phyloP scores from a whole-genome alignment of 495 filamentous ascomycete genomes.

The Daldinia loculata region DNA sequence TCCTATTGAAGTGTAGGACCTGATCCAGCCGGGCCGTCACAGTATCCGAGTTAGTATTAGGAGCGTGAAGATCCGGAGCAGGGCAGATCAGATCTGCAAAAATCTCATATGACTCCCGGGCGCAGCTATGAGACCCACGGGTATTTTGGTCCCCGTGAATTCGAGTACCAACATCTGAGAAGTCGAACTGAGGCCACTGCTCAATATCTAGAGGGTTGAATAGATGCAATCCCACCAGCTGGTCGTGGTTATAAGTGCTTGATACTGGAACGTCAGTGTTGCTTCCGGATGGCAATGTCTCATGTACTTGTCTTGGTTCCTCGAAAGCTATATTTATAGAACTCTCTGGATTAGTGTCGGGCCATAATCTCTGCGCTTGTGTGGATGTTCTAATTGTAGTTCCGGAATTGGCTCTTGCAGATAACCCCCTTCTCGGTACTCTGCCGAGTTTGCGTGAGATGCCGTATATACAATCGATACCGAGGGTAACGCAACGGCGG shows the following conservation, averaged over 20 bases:
- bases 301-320: not conserved
- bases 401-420: not conserved
- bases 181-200: not conserved
- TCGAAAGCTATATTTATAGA: not conserved
- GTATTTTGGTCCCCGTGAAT: not conserved
- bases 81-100: not conserved
- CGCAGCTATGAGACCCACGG: not conserved
- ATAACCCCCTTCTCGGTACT: not conserved
- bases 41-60: not conserved
- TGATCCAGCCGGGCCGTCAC: not conserved
- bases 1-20: not conserved
- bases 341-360: not conserved
- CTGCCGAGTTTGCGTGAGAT: not conserved
- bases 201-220: not conserved
- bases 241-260: not conserved
- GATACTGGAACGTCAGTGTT: not conserved
- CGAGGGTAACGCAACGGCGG: not conserved
- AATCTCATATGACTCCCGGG: not conserved
- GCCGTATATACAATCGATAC: not conserved
- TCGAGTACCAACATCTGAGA: not conserved
- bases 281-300: not conserved
- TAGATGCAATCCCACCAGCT: not conserved
- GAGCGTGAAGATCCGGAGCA: slow-evolving; percentile 1
- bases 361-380: not conserved
- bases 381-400: not conserved